Evolutionary conservation across 2,329 filamentous ascomycete species (phyloP).

Genomic region (Fusarium austroafricanum): DNA sequence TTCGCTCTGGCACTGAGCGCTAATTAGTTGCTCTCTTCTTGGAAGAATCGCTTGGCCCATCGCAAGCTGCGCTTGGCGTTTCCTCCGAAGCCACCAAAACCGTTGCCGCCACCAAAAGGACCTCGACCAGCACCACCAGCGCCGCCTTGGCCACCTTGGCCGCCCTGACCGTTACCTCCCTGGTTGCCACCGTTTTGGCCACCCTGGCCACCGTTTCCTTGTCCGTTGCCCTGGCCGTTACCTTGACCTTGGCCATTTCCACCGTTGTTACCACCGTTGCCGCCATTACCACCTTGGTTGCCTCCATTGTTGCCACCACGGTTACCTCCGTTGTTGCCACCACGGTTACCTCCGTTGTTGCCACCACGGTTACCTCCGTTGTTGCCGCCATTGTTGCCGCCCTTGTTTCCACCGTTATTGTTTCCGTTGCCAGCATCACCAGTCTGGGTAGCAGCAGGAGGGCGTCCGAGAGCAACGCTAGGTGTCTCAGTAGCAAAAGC

Average conservation of each 20-base stretch:
- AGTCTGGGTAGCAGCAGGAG: conserved; percentile 5
- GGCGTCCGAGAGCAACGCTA: conserved; percentile 35
- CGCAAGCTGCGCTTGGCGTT: conserved; percentile 26
- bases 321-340: background rate
- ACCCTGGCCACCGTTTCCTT: too few relatives aligned
- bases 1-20: background rate
- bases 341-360: background rate
- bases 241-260: too few relatives aligned
- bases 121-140: background rate
- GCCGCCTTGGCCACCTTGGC: too few relatives aligned
- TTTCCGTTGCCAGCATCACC: conserved; percentile 8
- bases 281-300: background rate
- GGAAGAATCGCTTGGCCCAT: conserved; percentile 31
- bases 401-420: conserved; percentile 15
- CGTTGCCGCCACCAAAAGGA: background rate
- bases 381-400: background rate
- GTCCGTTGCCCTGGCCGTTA: too few relatives aligned
- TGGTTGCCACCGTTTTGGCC: too few relatives aligned
- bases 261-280: background rate
- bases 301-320: background rate
- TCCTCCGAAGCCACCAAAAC: conserved; percentile 21
- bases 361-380: too few relatives aligned
- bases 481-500: conserved; percentile 52
- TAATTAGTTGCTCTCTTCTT: background rate
- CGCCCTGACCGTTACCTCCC: too few relatives aligned